Percentiles rank a stretch among this genome's conserved stretches.
phyloP scores from a whole-genome alignment of 2,329 filamentous ascomycete species.

The Colletotrichum destructivum region DNA sequence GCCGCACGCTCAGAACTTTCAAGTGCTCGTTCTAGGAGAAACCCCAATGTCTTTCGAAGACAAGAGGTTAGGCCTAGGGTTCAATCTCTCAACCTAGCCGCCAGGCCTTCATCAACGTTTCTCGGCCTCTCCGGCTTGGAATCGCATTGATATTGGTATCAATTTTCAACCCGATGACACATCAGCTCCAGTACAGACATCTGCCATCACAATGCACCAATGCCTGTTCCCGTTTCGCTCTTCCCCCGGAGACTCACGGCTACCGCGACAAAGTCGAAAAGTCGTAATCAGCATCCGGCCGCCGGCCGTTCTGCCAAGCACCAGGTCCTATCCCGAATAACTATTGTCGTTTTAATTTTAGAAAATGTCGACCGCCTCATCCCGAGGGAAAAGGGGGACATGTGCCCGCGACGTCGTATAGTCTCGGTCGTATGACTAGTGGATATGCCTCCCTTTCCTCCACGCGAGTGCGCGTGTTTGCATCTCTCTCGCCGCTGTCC shows the following conservation, averaged over 20 bases:
- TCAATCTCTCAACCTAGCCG: background rate
- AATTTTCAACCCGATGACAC: background rate
- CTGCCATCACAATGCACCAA: background rate
- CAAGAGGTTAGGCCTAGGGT: background rate
- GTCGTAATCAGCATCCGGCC: background rate
- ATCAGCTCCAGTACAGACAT: background rate
- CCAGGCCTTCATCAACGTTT: background rate
- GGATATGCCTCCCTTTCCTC: constrained; percentile 5
- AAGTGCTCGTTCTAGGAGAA: background rate
- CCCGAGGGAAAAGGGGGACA: background rate
- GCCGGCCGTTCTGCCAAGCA: constrained; percentile 13
- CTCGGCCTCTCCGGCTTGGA: background rate
- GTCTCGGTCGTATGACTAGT: constrained; percentile 38
- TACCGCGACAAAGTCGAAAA: constrained; percentile 2
- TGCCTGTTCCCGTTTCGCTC: background rate
- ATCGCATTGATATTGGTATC: background rate
- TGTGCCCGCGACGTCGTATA: constrained; percentile 31
- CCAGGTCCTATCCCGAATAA: constrained; percentile 4
- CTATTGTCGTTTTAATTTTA: constrained; percentile 20
- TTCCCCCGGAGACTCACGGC: background rate
- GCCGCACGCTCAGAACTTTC: constrained; percentile 2
- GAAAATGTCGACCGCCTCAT: constrained; percentile 29
- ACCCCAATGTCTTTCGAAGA: constrained; percentile 3
- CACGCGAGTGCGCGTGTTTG: background rate
- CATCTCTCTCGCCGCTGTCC: constrained; percentile 15